Evolutionary conservation across 257 asterid genomes (phyloP), one percentile per base, ranked within the genome.

Genomic region (Galeopsis tetrahit): DNA sequence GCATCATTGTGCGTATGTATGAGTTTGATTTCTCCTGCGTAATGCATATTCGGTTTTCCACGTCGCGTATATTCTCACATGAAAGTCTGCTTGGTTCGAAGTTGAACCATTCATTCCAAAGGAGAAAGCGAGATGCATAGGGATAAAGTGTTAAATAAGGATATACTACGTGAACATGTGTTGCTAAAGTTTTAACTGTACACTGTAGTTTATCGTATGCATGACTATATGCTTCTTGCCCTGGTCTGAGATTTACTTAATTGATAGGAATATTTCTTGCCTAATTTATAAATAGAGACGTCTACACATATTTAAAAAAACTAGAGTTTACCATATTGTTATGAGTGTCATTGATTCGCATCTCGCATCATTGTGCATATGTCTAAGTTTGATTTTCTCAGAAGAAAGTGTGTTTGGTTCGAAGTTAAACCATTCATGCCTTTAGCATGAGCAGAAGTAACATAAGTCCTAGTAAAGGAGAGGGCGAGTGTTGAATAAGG

Each of bases 1-100:
- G 48, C 39, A 28, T 33, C 10, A 4, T 68, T 53, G 67, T 42
- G 70, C 69, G 14, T 63, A 39, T 57, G 4, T 65, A 14, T 43
- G 7, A 17, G 56, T 65, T 42, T 43, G 46, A 43, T 35, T 55
- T 11, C 56, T 15, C 10, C 7, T 65, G 60, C 39, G 39, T 11
- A 9, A 13, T 69, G 46, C 43, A 14, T 49, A 10, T 31, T 72
- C 31, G 57, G 66, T 13, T 72, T 32, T 68, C 10, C 40, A 13
- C 40, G 9, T 40, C 38, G 55, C 64, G 11, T 38, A 39, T 71
- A 35, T 46, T 71, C 55, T 51, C 48, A 9, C 2, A 8, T 66
- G 63, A 68, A 44, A 66, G 65, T 68, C 4, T 46, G 77, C 43
- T 63, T 40, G 38, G 60, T 52, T 75, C 4, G 14, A 69, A 66